Evolutionary conservation across 2,329 filamentous ascomycete species (phyloP).

Genomic region (Diplodia intermedia): DNA sequence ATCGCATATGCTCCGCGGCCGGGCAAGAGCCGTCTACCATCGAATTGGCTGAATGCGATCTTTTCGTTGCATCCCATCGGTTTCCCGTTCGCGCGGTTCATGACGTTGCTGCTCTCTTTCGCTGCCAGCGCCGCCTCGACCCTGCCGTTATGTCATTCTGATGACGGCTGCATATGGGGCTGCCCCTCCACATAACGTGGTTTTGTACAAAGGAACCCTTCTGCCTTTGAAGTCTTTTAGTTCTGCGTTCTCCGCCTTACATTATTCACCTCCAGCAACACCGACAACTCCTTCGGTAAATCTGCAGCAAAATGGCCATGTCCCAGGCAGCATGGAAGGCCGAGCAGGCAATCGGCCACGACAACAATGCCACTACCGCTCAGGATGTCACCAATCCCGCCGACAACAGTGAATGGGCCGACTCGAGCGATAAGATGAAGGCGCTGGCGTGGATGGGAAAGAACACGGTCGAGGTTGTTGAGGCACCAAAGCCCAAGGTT

Average conservation of each 20-base stretch:
- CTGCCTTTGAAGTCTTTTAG: no score
- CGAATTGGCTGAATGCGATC: constrained; percentile 19
- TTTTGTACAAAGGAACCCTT: no score
- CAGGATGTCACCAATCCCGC: constrained; percentile 65
- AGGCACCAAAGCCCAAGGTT: constrained; percentile 73
- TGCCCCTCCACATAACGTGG: not conserved
- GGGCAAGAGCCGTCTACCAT: not conserved
- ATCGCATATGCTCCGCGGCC: not conserved
- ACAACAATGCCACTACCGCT: constrained; percentile 66
- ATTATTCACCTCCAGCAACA: not conserved
- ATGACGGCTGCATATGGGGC: constrained; percentile 10
- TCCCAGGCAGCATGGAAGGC: constrained; percentile 71
- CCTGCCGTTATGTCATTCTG: constrained; percentile 15
- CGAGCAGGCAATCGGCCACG: constrained; percentile 74
- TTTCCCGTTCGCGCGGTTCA: constrained; percentile 26
- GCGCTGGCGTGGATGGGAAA: constrained; percentile 81
- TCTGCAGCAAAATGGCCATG: constrained; percentile 58
- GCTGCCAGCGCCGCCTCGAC: no score
- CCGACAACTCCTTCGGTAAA: not conserved
- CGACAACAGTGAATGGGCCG: constrained; percentile 48
- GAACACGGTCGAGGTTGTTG: constrained; percentile 74
- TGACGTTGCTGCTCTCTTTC: constrained; percentile 12
- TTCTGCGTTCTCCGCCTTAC: not conserved
- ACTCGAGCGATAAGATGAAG: constrained; percentile 70
- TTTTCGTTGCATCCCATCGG: not conserved